Evolutionary conservation across 495 filamentous ascomycete species (phyloP), one percentile per base, ranked within the genome.

Genomic region (Rostrohypoxylon terebratum): DNA sequence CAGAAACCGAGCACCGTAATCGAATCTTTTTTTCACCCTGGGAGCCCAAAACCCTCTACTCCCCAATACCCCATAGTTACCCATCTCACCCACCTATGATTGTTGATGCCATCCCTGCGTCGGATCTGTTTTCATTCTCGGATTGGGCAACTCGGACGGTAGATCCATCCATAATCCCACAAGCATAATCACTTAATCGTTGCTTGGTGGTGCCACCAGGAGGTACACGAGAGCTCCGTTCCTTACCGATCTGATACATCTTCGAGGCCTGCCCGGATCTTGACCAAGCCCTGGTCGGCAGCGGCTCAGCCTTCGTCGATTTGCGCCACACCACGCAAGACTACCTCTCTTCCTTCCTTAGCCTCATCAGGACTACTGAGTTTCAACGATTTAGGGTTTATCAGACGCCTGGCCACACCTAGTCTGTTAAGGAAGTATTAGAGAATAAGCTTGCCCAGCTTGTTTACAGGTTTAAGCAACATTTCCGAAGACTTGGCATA

Each of bases 261-360:
- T 45, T 71, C 40, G 40, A 71, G 55, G 34, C 50, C 58, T 33
- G 11, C 54, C 53, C 50, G 51, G 59, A 75, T 75, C 72, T 75
- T 63, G 63, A 60, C 64, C 60, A 53, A 58, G 54, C 68, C 72
- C 72, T 63, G 63, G 68, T 75, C 63, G 33, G 61, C 54, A 59
- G 51, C 54, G 31, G 62, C 63, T 64, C 63, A 71, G 72, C 68
- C 72, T 59, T 75, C 59, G 36, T 71, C 47, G 68, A 68, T 71
- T 72, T 72, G 63, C 72, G 72, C 68, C 72, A 75, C 72, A 75
- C 63, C 45, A 28, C 45, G 40, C 51, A 71, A 57, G 68, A 75
- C 72, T 71, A 65, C 60, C 63, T 67, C 54, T 75, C 63, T 59
- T 69, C 71, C 60, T 59, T 50, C 20, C 44, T 45, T 74, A 67